Evolutionary conservation across 768 basidiomycete genomes (phyloP).

Genomic region (Cyclocybe aegerita): DNA sequence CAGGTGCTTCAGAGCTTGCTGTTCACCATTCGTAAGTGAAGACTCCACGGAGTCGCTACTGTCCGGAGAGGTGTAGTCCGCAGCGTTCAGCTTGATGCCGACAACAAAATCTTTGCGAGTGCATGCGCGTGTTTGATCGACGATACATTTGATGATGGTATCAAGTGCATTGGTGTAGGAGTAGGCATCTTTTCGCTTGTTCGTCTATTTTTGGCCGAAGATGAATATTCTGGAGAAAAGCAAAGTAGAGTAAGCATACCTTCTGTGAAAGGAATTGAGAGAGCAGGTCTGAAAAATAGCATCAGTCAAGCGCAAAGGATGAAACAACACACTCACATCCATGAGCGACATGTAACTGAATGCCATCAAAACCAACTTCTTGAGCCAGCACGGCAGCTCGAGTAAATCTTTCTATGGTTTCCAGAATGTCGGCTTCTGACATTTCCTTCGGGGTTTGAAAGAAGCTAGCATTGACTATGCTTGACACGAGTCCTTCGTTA

Average conservation of each 20-base stretch:
- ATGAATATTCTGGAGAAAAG: neutral
- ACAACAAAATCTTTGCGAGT: constrained; percentile 63
- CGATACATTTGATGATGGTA: constrained; percentile 52
- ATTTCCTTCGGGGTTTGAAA: constrained; percentile 69
- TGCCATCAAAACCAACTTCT: constrained; percentile 78
- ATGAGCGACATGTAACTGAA: constrained; percentile 84
- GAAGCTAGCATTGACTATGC: constrained; percentile 41
- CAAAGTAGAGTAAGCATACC: constrained; percentile 31
- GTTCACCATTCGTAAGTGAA: constrained; percentile 26
- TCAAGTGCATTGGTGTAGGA: constrained; percentile 49
- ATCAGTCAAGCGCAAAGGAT: neutral
- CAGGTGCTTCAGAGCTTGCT: constrained; percentile 60
- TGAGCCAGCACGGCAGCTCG: constrained; percentile 64
- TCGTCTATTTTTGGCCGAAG: constrained; percentile 12
- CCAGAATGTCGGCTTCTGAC: constrained; percentile 57
- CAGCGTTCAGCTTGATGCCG: constrained; percentile 79
- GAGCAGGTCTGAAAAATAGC: constrained; percentile 57
- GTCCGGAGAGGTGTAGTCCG: constrained; percentile 57
- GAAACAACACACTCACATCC: constrained; percentile 59
- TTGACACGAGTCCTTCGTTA: constrained; percentile 27
- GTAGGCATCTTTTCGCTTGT: constrained; percentile 60
- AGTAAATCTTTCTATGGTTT: constrained; percentile 62
- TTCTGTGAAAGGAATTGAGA: constrained; percentile 77
- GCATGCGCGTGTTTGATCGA: constrained; percentile 50
- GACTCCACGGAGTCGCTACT: constrained; percentile 3